phyloP scores from a whole-genome alignment of 2,329 filamentous ascomycete genomes.

The Golovinomyces cichoracearum region DNA sequence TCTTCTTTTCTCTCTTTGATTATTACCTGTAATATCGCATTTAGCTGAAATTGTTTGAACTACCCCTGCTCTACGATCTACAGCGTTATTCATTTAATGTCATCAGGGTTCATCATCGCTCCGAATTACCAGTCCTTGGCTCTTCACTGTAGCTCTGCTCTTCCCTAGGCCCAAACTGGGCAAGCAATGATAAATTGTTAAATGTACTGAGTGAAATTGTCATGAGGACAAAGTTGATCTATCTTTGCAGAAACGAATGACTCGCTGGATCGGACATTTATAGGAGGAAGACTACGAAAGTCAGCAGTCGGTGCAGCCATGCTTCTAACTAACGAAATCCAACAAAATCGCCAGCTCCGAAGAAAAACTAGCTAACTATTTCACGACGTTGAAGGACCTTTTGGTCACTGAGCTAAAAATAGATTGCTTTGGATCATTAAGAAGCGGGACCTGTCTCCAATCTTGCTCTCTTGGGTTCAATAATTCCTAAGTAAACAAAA shows the following conservation, averaged over 20 bases:
- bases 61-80: too few species aligned
- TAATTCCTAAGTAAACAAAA: not conserved
- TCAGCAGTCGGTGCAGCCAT: not conserved
- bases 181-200: too few species aligned
- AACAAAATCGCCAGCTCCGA: not conserved
- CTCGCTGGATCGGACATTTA: not conserved
- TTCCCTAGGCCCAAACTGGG: too few species aligned
- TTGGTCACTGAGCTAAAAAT: not conserved
- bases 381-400: not conserved
- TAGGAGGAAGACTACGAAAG: not conserved
- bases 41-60: too few species aligned
- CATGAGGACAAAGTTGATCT: not conserved
- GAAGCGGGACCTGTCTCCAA: not conserved
- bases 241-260: not conserved
- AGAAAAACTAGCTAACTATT: not conserved
- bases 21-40: too few species aligned
- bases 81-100: too few species aligned
- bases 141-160: too few species aligned
- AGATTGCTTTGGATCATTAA: not conserved
- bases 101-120: too few species aligned
- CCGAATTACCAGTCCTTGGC: too few species aligned
- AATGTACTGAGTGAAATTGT: not conserved
- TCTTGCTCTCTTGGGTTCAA: not conserved
- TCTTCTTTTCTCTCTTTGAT: too few species aligned
- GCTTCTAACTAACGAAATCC: not conserved